A percentile compares a stretch with the other conserved stretches of the same genome.
These are phyloP conservation scores for Hymenoscyphus scutula DNA, from an alignment of 2,329 filamentous ascomycete genomes.

Conservation along the genomic window DNA sequence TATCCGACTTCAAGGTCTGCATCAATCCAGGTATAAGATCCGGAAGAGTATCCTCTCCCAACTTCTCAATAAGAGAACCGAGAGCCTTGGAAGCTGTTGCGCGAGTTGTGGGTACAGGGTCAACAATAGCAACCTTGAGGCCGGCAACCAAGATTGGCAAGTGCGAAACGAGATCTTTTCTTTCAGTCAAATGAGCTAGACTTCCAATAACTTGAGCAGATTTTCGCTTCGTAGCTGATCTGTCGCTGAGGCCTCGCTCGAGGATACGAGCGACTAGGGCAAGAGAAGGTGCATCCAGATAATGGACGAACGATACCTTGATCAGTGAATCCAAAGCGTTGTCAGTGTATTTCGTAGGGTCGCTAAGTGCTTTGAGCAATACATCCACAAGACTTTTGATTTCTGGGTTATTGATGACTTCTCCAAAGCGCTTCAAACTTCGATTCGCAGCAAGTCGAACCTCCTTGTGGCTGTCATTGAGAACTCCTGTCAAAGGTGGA, in stretches of 20 bases:
- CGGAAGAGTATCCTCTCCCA: constrained; percentile 93
- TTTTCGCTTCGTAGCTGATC: constrained; percentile 94
- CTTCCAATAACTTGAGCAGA: constrained; percentile 97
- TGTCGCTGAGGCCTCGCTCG: constrained; percentile 84
- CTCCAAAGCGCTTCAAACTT: constrained; percentile 94
- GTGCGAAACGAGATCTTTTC: constrained; percentile 89
- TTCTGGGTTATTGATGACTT: constrained; percentile 97
- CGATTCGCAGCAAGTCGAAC: constrained; percentile 89
- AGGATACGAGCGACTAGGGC: constrained; percentile 93
- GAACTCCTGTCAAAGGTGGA: constrained; percentile 84
- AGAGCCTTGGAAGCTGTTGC: constrained; percentile 95
- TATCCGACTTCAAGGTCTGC: constrained; percentile 96
- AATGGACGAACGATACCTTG: constrained; percentile 98
- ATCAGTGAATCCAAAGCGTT: constrained; percentile 91
- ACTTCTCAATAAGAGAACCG: constrained; percentile 94
- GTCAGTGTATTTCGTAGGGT: constrained; percentile 95
- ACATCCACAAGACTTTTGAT: constrained; percentile 90
- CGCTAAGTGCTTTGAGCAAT: constrained; percentile 91
- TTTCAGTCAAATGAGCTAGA: constrained; percentile 92
- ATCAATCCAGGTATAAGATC: constrained; percentile 97
- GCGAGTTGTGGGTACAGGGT: constrained; percentile 93
- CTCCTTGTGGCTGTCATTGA: constrained; percentile 98
- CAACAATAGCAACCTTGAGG: constrained; percentile 82
- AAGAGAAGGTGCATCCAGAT: constrained; percentile 93
- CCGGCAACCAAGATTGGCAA: constrained; percentile 90